Base-by-base conservation (phyloP, 1,284 basidiomycete genomes). In the Vanrija humicola region DNA sequence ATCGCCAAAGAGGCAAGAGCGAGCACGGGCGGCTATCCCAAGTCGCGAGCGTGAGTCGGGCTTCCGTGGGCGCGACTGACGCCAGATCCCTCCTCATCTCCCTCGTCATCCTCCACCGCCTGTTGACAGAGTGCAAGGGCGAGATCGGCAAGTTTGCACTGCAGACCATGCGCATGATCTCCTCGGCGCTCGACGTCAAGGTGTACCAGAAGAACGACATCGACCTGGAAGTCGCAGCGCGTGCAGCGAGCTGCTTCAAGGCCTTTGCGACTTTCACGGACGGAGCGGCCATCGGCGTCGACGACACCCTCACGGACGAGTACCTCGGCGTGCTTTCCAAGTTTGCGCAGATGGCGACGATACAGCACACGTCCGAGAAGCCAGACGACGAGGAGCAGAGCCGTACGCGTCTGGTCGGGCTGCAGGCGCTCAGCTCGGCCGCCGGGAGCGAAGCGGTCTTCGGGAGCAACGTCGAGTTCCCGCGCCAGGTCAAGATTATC, bases 231-330 rank as follows among this genome's bases (percentile, higher is more conserved):
- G 83, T 97, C 25, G 81, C 84, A 49, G 88, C 89, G 3, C 84
- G 90, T 64, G 85, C 89, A 7, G 90, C 91, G 9, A 87, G 58
- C 25, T 68, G 91, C 86, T 94, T 98, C 68, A 88, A 87, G 14
- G 87, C 91, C 0, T 92, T 92, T 83, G 87, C 90, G n/a, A 93
- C 90, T 6, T 95, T 87, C 66, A 90, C 92, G 8, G 87, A 93
- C 64, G 90, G 91, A 0, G 83, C 85, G 52, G 78, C 87, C 39
- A 85, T 92, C 60, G 88, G 88, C 45, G 83, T 87, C 26, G 90
- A 94, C 68, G 82, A 83, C 62, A 73, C 72, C 34, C 77, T 89
- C 55, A 89, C 89, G 0, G 79, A 80, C 23, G 81, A 85, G 51
- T 96, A 96, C 73, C 76, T 90, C 45, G 79, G 80, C 4, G 82